Evolutionary conservation across 2,329 filamentous ascomycete species (phyloP), one percentile per base, ranked within the genome.

Genomic region (Thielaviopsis euricoi): DNA sequence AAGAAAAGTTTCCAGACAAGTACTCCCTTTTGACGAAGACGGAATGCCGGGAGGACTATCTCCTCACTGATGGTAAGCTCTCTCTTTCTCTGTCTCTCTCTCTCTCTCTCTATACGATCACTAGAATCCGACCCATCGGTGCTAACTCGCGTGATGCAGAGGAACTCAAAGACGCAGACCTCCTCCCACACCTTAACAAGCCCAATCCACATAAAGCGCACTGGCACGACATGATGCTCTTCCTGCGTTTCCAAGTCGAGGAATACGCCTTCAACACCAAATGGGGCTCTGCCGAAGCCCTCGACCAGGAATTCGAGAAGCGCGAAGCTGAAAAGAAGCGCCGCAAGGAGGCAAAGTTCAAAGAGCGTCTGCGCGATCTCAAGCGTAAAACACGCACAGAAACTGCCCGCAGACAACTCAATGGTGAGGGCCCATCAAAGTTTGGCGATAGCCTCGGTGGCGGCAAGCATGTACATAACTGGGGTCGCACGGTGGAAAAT

Each of bases 171-270:
- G 93, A 98, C 66, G 79, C 82, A 59, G 86, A 90, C 17, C 75
- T 98, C 1, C 76, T 98, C 0, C 91, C 91, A 0, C 90, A 94
- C 68, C 77, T 98, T 9, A 86, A 87, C 57, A 84, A 85, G 37
- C 91, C 93, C 1, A 98, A 98, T 65, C 93, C 93, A 0, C 93
- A 96, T 71, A 96, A 96, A 69, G 83, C 86, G 0, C 89, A 90
- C 60, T 98, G 89, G 88, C 89, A 96, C 69, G 89, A 95, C 74
- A 98, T 98, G 93, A 95, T 95, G 85, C 79, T 98, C 2, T 98
- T 93, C 68, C 76, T 98, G 22, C 85, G 93, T 0, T 94, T 82
- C 61, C 93, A 98, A 67, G 87, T 98, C 1, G 93, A 98, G 67
- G 89, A 89, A 58, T 96, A 96, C 67, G 93, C 91, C 0, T 85